Base-by-base conservation (phyloP, 495 filamentous ascomycete genomes). In the Cairneyella variabilis region DNA sequence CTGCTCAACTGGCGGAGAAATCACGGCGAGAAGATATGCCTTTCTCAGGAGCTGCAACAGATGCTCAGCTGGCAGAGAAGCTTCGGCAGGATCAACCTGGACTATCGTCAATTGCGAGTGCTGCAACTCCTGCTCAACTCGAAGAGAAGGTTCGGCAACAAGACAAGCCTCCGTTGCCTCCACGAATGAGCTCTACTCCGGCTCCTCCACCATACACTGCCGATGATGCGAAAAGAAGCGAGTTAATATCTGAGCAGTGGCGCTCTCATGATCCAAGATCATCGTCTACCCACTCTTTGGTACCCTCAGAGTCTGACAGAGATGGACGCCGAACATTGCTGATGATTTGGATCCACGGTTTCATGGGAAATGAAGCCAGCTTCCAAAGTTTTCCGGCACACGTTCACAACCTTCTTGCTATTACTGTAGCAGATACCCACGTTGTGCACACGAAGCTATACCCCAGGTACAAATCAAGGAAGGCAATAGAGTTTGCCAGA, bases 371-470 rank as follows among this genome's bases (percentile, higher is more conserved):
- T 43, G 90, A 95, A 68, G 84, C 84, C 14, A 91, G 86, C 56
- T 97, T 97, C 61, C 83, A 85, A 53, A 84, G 83, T 23, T 92
- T 96, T 56, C 92, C 92, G 1, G 85, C 84, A 4, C 90, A 97
- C 68, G 78, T 96, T 0, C 92, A 97, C 69, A 79, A 82, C 63
- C 71, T 89, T 20, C 71, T 96, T 27, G 83, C 83, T n/a, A 69
- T 76, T 2, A 75, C 81, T 0, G 64, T 96, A 43, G 69, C 70
- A 36, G 83, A 90, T 18, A 86, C 81, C 8, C 89, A 96, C 71
- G 72, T 83, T 10, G 82, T 97, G 0, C 90, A 95, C 68, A 86
- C 90, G 16, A 93, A 93, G 60, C 84, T 97, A 21, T 97, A 96
- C 69, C 92, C 92, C 1, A 84, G 84, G 30, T 97, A 96, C 69